Conservation (phyloP, 179 eudicot genomes). For the Beta lomatogona region DNA sequence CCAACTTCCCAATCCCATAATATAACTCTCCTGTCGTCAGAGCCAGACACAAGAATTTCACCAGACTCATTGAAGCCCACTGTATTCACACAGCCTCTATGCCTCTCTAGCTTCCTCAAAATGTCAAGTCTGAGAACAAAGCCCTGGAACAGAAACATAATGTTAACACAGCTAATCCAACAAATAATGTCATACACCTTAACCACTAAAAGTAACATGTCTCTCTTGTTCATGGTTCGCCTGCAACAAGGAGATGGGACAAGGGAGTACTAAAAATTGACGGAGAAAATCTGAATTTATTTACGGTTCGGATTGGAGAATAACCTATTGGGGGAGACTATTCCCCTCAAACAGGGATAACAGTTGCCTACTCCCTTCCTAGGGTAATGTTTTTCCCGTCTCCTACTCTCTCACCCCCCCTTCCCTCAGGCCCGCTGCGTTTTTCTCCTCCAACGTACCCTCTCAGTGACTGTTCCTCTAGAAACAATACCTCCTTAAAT, state of each 20-base stretch:
- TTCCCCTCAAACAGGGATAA: no score
- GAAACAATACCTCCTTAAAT: no score
- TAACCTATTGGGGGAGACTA: no score
- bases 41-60: constrained; percentile 81
- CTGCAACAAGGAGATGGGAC: no score
- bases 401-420: not conserved
- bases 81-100: constrained; percentile 94
- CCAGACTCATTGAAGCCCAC: constrained; percentile 81
- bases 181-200: not conserved
- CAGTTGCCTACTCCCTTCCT: no score
- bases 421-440: not conserved
- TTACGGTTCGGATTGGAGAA: no score
- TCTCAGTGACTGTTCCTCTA: no score
- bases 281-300: no score
- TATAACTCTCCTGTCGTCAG: constrained; percentile 82
- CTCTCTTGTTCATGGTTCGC: not conserved
- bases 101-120: constrained; percentile 68
- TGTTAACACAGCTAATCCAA: not conserved
- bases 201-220: not conserved
- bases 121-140: constrained; percentile 77
- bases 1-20: constrained; percentile 97
- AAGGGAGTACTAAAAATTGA: no score
- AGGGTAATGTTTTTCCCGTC: not conserved
- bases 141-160: constrained; percentile 49
- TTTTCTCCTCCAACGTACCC: not conserved